Evolutionary conservation across 1,284 basidiomycete genomes (phyloP).

Genomic region (Austroboletus niveus): DNA sequence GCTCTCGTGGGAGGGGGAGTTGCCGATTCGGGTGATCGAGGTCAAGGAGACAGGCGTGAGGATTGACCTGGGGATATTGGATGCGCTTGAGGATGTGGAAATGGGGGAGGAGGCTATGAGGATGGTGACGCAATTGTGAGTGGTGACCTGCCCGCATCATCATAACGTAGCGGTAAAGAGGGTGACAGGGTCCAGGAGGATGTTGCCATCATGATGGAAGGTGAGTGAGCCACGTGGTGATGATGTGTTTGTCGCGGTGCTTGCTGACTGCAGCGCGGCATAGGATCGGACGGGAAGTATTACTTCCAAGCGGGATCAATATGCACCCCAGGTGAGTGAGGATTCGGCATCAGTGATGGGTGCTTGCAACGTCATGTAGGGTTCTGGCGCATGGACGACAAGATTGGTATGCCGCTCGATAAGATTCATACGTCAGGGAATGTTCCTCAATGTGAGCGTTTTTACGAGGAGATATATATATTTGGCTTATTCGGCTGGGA

Average conservation of each 20-base stretch:
- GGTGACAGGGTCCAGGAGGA: constrained; percentile 62
- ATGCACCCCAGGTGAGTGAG: constrained; percentile 53
- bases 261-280: background rate
- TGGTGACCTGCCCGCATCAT: constrained; percentile 32
- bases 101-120: constrained; percentile 57
- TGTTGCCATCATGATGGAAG: constrained; percentile 75
- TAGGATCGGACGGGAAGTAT: constrained; percentile 62
- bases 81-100: constrained; percentile 28
- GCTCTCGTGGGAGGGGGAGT: constrained; percentile 47
- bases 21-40: constrained; percentile 52
- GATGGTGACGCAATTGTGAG: constrained; percentile 62
- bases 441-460: constrained; percentile 65
- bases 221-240: constrained; percentile 44
- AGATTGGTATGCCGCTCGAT: constrained; percentile 69
- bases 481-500: background rate
- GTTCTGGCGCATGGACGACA: constrained; percentile 76
- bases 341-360: background rate
- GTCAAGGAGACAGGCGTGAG: constrained; percentile 48
- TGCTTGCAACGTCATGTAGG: constrained; percentile 41
- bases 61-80: constrained; percentile 46
- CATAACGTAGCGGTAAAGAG: constrained; percentile 8
- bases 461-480: background rate
- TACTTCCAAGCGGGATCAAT: constrained; percentile 75
- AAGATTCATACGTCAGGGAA: constrained; percentile 65
- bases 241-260: too few species aligned